Percentiles rank a stretch among this genome's conserved stretches.
Evolutionary conservation across 2,329 filamentous ascomycete species (phyloP).

Genomic region (Amphichorda felina): DNA sequence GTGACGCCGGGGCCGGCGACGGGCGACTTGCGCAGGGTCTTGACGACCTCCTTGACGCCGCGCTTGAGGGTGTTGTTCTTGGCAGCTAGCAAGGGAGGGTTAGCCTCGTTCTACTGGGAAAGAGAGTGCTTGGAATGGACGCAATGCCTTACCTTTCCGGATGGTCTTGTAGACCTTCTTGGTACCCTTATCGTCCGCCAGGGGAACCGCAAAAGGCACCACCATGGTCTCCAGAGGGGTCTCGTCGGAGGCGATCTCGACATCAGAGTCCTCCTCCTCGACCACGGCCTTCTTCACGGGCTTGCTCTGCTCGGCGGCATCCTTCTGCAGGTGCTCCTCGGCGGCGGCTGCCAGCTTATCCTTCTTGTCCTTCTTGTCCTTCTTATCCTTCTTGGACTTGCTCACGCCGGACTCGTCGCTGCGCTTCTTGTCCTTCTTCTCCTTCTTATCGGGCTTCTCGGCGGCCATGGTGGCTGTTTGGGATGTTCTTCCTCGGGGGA

Average conservation of each 20-base stretch:
- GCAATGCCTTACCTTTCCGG: constrained; percentile 36
- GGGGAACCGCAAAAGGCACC: constrained; percentile 72
- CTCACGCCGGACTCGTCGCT: constrained; percentile 39
- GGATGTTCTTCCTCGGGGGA: no score
- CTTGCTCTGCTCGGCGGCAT: constrained; percentile 28
- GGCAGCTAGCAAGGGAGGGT: constrained; percentile 49
- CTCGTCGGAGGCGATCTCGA: constrained; percentile 19
- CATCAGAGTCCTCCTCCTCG: constrained; percentile 27
- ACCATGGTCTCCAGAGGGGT: constrained; percentile 41
- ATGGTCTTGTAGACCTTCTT: constrained; percentile 50
- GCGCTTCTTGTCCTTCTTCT: constrained; percentile 49
- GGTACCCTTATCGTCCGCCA: constrained; percentile 66
- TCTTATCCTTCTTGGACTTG: constrained; percentile 48
- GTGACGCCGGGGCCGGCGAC: constrained; percentile 52
- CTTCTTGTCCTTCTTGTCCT: constrained; percentile 62
- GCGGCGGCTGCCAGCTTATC: constrained; percentile 57
- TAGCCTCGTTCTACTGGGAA: constrained; percentile 4
- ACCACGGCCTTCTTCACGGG: constrained; percentile 25
- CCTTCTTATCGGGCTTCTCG: constrained; percentile 37
- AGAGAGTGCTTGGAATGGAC: background rate
- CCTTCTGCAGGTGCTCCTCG: constrained; percentile 51
- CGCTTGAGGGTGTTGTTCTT: constrained; percentile 94
- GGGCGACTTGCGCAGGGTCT: constrained; percentile 88
- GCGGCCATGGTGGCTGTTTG: constrained; percentile 25
- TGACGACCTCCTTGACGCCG: constrained; percentile 98